These are phyloP conservation scores for Moesziomyces sp. DNA, from an alignment of 1,284 basidiomycete genomes.

Conservation along the genomic window DNA sequence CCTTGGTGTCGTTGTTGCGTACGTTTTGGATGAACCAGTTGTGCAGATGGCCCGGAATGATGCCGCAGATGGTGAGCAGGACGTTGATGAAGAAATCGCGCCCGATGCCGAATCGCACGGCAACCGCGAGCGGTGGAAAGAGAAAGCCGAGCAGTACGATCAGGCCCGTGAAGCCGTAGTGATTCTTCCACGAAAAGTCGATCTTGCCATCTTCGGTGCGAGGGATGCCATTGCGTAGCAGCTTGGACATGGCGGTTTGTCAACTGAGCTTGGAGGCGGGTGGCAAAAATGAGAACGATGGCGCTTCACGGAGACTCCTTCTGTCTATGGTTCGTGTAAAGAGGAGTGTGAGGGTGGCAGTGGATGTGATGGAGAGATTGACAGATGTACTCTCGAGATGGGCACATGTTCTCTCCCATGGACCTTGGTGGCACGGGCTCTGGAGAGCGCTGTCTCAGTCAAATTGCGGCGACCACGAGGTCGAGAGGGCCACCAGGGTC, in stretches of 20 bases:
- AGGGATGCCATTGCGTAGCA: slow-evolving; percentile 44
- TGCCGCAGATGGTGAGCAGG: slow-evolving; percentile 83
- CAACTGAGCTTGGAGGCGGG: no score
- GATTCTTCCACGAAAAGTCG: slow-evolving; percentile 47
- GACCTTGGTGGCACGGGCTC: no score
- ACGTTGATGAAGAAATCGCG: slow-evolving; percentile 92
- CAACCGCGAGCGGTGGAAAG: slow-evolving; percentile 76
- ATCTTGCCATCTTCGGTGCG: slow-evolving; percentile 52
- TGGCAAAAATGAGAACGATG: no score
- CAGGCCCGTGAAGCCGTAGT: slow-evolving; percentile 55
- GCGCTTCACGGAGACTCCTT: no score
- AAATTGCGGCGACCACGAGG: no score
- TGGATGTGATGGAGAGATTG: no score
- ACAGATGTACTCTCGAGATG: no score
- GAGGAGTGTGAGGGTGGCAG: no score
- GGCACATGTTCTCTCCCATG: no score
- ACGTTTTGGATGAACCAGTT: slow-evolving; percentile 57
- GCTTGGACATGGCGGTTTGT: slow-evolving; percentile 26
- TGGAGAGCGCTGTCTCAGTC: no score
- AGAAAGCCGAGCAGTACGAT: slow-evolving; percentile 60
- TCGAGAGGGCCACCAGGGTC: no score
- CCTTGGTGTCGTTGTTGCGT: slow-evolving; percentile 55
- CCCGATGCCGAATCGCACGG: slow-evolving; percentile 91
- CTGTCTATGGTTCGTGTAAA: no score
- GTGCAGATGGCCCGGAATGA: slow-evolving; percentile 70